phyloP scores from a whole-genome alignment of 2,329 filamentous ascomycete species.

The Anisogramma anomala region DNA sequence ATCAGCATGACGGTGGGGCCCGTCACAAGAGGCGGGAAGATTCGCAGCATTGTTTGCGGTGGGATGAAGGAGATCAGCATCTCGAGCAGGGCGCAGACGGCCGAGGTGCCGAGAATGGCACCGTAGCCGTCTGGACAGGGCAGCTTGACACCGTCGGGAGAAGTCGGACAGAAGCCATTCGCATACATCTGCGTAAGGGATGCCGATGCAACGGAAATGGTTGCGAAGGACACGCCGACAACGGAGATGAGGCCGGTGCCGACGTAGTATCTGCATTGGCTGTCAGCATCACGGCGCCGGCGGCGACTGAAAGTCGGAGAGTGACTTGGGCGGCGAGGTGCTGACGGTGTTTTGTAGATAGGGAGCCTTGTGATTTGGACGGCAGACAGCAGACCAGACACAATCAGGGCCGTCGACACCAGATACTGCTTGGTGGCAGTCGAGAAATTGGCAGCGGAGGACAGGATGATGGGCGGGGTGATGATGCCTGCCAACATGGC shows the following conservation, averaged over 20 bases:
- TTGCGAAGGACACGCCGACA: slow-evolving; percentile 66
- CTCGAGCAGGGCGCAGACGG: slow-evolving; percentile 56
- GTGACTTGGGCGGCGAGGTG: too few relatives aligned
- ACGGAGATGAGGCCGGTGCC: slow-evolving; percentile 74
- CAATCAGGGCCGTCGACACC: slow-evolving; percentile 67
- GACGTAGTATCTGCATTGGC: slow-evolving; percentile 49
- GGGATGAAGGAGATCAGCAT: slow-evolving; percentile 65
- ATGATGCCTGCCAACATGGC: slow-evolving; percentile 69
- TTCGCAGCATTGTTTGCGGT: slow-evolving; percentile 52
- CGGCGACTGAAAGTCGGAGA: too few relatives aligned
- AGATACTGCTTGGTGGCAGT: slow-evolving; percentile 58
- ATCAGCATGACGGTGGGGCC: slow-evolving; percentile 48
- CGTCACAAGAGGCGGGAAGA: slow-evolving; percentile 60
- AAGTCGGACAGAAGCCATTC: slow-evolving; percentile 54
- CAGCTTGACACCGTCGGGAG: slow-evolving; percentile 50
- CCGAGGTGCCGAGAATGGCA: slow-evolving; percentile 58
- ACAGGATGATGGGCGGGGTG: slow-evolving; percentile 64
- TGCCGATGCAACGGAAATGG: slow-evolving; percentile 61
- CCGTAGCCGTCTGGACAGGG: slow-evolving; percentile 71
- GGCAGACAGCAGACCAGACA: slow-evolving; percentile 61
- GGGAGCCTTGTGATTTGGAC: slow-evolving; percentile 71
- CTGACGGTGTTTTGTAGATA: slow-evolving; percentile 51
- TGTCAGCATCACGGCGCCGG: neutral
- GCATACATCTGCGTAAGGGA: slow-evolving; percentile 67
- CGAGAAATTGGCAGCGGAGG: slow-evolving; percentile 50